These are phyloP conservation scores for Alternaria sp. DNA, from an alignment of 2,329 filamentous ascomycete genomes.

Conservation along the genomic window DNA sequence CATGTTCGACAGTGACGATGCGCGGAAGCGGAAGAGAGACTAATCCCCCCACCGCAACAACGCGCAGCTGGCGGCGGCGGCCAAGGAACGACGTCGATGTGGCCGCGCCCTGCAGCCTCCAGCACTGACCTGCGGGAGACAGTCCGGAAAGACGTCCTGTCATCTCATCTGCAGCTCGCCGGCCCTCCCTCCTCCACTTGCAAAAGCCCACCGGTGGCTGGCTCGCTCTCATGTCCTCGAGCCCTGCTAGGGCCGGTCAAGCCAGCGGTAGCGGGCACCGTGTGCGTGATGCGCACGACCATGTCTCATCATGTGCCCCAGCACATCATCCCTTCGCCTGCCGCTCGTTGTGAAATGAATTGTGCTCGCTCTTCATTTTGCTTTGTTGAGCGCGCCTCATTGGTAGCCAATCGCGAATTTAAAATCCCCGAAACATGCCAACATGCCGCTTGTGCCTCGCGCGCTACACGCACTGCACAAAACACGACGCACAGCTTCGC, in stretches of 20 bases:
- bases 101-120: conserved; percentile 28
- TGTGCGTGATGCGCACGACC: conserved; percentile 23
- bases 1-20: conserved; percentile 35
- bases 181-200: conserved; percentile 1
- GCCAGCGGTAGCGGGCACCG: conserved; percentile 14
- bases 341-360: conserved; percentile 19
- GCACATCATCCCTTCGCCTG: conserved; percentile 20
- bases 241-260: conserved; percentile 5
- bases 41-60: conserved; percentile 26
- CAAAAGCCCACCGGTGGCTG: conserved; percentile 15
- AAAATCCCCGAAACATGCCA: conserved; percentile 23
- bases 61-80: conserved; percentile 23
- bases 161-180: conserved; percentile 20
- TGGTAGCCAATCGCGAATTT: conserved; percentile 15
- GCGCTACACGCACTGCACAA: conserved; percentile 13
- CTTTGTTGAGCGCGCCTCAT: conserved; percentile 7
- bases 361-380: conserved; percentile 16
- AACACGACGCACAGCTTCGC: conserved; percentile 4
- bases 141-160: conserved; percentile 29
- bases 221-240: conserved; percentile 10
- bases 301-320: conserved; percentile 30
- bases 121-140: conserved; percentile 27
- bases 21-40: conserved; percentile 41
- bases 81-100: conserved; percentile 18
- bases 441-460: conserved; percentile 12